A percentile compares a stretch with the other conserved stretches of the same genome.
These are phyloP conservation scores for Rhodotorula glutinis DNA, from an alignment of 1,284 basidiomycete species.

Conservation along the genomic window DNA sequence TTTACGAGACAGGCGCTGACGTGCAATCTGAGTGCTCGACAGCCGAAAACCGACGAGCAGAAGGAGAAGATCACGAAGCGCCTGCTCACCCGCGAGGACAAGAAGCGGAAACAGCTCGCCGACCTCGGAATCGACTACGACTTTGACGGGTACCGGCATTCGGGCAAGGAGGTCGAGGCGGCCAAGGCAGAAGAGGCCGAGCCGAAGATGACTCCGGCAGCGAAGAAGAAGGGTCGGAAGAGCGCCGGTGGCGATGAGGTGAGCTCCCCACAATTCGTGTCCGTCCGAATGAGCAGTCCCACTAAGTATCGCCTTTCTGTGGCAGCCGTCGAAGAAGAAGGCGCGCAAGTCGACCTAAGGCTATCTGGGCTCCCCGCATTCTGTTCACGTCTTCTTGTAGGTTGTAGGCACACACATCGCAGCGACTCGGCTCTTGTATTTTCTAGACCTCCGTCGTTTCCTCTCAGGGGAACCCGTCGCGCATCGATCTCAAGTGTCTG, in stretches of 20 bases:
- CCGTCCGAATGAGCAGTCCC: neutral
- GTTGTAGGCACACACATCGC: neutral
- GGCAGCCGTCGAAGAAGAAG: constrained; percentile 7
- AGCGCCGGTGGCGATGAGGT: constrained; percentile 26
- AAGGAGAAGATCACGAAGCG: constrained; percentile 65
- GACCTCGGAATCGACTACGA: constrained; percentile 86
- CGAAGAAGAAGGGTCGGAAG: constrained; percentile 30
- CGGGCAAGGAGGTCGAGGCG: constrained; percentile 24
- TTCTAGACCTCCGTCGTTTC: neutral
- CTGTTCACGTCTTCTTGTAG: neutral
- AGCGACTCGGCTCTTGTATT: neutral
- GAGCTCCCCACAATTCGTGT: neutral
- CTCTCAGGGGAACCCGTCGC: neutral
- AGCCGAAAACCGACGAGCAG: constrained; percentile 74
- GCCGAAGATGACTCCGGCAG: constrained; percentile 19
- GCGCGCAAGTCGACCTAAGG: constrained; percentile 5
- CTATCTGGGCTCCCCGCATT: neutral
- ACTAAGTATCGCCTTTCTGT: no score
- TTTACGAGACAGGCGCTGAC: no score
- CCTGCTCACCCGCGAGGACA: constrained; percentile 71
- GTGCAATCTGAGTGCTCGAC: neutral
- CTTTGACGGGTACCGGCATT: constrained; percentile 59
- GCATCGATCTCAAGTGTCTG: no score
- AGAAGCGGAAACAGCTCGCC: constrained; percentile 73
- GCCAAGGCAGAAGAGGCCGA: constrained; percentile 8